Conservation (phyloP, 1,284 basidiomycete genomes). For the Fomitopsis palustris region DNA sequence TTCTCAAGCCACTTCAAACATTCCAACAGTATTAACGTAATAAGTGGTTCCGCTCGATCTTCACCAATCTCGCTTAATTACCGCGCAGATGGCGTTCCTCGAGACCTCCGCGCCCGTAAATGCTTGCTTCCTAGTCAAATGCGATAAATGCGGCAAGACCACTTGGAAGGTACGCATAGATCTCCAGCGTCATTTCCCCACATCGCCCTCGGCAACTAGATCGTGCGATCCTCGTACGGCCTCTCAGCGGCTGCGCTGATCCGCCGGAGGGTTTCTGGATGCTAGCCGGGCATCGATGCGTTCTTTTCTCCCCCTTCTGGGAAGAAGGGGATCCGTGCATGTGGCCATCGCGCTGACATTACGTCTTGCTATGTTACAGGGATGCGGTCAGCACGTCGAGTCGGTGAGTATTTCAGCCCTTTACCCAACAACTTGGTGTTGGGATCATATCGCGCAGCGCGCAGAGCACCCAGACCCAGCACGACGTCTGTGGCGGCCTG, state of each 20-base stretch:
- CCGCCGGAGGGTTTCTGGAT: constrained; percentile 1
- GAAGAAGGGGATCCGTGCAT: not conserved
- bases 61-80: not conserved
- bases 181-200: not conserved
- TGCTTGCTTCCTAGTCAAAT: constrained; percentile 55
- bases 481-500: not conserved
- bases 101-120: constrained; percentile 40
- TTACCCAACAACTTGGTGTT: constrained; percentile 10
- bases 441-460: not conserved
- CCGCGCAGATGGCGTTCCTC: constrained; percentile 16
- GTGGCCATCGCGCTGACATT: constrained; percentile 14
- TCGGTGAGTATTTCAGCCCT: constrained; percentile 41
- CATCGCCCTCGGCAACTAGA: constrained; percentile 2
- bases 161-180: constrained; percentile 62
- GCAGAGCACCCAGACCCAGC: not conserved
- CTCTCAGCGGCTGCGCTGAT: not conserved
- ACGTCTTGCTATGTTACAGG: constrained; percentile 38
- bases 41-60: not conserved
- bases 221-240: constrained; percentile 11
- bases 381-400: constrained; percentile 65
- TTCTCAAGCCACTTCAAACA: not conserved
- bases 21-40: not conserved
- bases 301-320: constrained; percentile 6
- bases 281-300: not conserved
- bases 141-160: constrained; percentile 62